A percentile compares a stretch with the other conserved stretches of the same genome.
phyloP scores from a whole-genome alignment of 169 alveolate genomes.

The Plasmodium knowlesi region DNA sequence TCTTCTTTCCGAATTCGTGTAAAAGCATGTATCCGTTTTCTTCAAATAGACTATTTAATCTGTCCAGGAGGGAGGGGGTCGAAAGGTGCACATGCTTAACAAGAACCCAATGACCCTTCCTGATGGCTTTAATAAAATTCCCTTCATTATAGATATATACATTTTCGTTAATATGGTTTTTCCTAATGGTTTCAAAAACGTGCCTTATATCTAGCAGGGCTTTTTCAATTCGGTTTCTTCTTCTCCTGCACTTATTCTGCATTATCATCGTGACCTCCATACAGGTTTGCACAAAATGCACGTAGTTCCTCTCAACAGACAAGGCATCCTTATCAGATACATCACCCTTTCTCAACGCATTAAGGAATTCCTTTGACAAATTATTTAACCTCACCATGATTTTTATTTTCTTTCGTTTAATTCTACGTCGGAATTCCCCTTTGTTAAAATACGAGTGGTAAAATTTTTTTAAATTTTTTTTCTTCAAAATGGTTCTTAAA shows the following conservation, averaged over 20 bases:
- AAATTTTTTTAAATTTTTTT: neutral
- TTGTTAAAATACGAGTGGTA: constrained; percentile 4
- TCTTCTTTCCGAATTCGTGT: constrained; percentile 86
- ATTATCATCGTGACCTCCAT: neutral
- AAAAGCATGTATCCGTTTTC: constrained; percentile 84
- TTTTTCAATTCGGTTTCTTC: neutral
- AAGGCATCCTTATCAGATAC: neutral
- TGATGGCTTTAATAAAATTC: constrained; percentile 89
- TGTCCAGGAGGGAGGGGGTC: constrained; percentile 93
- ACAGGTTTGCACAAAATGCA: neutral
- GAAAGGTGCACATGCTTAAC: constrained; percentile 92
- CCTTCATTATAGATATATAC: constrained; percentile 88
- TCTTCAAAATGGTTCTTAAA: constrained; percentile 27
- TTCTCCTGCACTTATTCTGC: neutral
- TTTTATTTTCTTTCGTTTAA: neutral
- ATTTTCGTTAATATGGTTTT: constrained; percentile 64
- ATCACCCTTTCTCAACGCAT: neutral
- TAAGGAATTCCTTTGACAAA: neutral
- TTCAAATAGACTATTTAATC: constrained; percentile 94
- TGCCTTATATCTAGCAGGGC: neutral
- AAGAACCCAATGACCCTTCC: constrained; percentile 94
- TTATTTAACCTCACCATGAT: constrained; percentile 7
- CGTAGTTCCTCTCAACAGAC: neutral
- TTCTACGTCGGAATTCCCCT: neutral
- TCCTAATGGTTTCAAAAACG: constrained; percentile 11